Base-by-base conservation (phyloP, 148 eudicot species). In the Fagopyrum homotropicum region DNA sequence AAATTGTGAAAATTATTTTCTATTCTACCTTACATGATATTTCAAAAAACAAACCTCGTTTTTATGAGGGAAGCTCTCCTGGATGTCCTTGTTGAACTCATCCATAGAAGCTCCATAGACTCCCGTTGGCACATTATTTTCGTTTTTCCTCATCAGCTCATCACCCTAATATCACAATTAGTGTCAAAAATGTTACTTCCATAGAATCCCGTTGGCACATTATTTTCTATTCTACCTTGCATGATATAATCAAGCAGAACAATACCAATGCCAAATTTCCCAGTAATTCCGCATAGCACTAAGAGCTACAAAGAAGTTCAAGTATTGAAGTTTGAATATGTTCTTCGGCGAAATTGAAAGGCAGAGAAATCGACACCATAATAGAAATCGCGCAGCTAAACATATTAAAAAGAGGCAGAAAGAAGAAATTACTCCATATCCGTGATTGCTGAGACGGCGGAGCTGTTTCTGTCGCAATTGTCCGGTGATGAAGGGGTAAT, bases 401-500 rank as follows among this genome's bases (percentile, higher is more conserved):
- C 40, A 35, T 35, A 35, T 35, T 35, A 1, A 35, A 35, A 35
- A 35, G 40, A 35, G 40, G 40, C 1, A 54, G 29, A 30, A 49
- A 49, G 52, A 12, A 35, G 14, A 69, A 16, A 17, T 22, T 30
- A 93, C 98, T 97, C 91, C 95, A 78, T 87, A 91, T 66, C 91
- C 97, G 46, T 93, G 98, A 81, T 89, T 84, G 82, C 89, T 93
- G 85, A 93, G 96, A 76, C 93, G 98, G 75, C 98, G 98, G 72
- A 93, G 93, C 82, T 93, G 98, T 64, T 93, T 93, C 22, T 89
- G 95, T 76, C 40, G 40, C 40, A 1, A 35, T 35, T 93, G 87
- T 44, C 91, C 93, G 82, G 97, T 90, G 80, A 85, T 63, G 72
- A 90, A 80, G 69, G 91, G 88, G 14, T 96, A 87, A 22, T 83